Evolutionary conservation across 257 asterid genomes (phyloP), one percentile per base, ranked within the genome.

Genomic region (Perilla frutescens): DNA sequence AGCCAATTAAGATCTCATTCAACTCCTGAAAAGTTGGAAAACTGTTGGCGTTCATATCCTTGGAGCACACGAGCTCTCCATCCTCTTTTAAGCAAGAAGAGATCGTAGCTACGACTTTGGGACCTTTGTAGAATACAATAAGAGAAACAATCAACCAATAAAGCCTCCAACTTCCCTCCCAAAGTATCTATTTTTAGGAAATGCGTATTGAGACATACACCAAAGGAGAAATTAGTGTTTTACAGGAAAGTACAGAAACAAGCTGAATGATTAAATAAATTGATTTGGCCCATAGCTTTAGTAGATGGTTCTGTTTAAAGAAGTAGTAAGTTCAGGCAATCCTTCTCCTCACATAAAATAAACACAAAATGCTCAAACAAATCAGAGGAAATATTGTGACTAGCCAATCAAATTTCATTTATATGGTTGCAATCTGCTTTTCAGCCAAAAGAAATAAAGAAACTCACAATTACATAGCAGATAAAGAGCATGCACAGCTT

Each of bases 391-490:
- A 41, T 36, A 59, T 10, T 39, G 11, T 39, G 41, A 40, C 11
- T 39, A 49, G 37, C 12, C 13, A 40, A 62, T 45, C 66, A 64
- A 39, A 15, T 47, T 40, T 51, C 47, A 5, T 32, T 50, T 14
- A 50, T 47, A 56, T 48, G 55, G 54, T 45, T 10, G 26, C 43
- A 70, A 31, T 61, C 73, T 66, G 4, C 40, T 26, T 71, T 58
- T 44, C 37, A 67, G 39, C 60, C 73, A 67, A 57, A 44, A 45
- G 29, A 64, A 53, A 14, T 3, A 53, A 44, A 79, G 75, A 74
- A 71, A 80, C 98, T 85, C 81, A 94, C 99, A 87, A 75, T 87
- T 94, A 48, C 88, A 91, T 61, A 94, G 87, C 85, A 84, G 88
- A 85, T 88, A 81, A 72, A 91, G 96, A 48, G 88, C 79, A 82